Conservation (phyloP, 129 eudicot genomes). For the sunflower (Helianthus annuus) region DNA sequence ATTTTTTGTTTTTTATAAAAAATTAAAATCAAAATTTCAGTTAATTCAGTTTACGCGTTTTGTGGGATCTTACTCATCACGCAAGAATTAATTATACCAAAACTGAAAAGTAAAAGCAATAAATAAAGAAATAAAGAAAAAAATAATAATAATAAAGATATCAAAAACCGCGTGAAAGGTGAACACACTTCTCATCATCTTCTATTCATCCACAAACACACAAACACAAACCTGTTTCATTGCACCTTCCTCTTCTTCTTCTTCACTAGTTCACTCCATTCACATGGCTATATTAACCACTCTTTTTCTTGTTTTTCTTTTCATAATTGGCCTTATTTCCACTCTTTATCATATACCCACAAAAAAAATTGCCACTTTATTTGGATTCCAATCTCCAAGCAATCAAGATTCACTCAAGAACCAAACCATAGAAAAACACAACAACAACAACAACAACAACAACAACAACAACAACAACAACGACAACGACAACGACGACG, state of each 20-base stretch:
- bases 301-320: slow-evolving; percentile 41
- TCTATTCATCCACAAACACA: slow-evolving; percentile 4
- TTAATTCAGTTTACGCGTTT: slow-evolving; percentile 61
- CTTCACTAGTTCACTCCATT: slow-evolving; percentile 18
- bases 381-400: slow-evolving; percentile 8
- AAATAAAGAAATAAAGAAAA: not conserved
- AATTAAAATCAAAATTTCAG: slow-evolving; percentile 1
- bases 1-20: not conserved
- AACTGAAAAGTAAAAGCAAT: not conserved
- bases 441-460: slow-evolving; percentile 32
- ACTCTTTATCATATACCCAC: slow-evolving; percentile 44
- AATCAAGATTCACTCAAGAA: slow-evolving; percentile 15
- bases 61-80: slow-evolving; percentile 50
- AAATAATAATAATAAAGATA: too few relatives aligned
- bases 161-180: slow-evolving; percentile 51
- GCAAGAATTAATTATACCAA: slow-evolving; percentile 14
- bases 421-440: not conserved
- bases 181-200: slow-evolving; percentile 4
- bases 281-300: slow-evolving; percentile 36
- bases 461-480: slow-evolving; percentile 38
- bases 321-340: slow-evolving; percentile 47
- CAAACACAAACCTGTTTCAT: slow-evolving; percentile 29
- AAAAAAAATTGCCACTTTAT: slow-evolving; percentile 34
- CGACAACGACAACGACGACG: slow-evolving; percentile 35
- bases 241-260: slow-evolving; percentile 19